A percentile compares a stretch with the other conserved stretches of the same genome.
Evolutionary conservation across 371 early-diverging fungal species (phyloP).

Genomic region (Syncephalastrum sp.): DNA sequence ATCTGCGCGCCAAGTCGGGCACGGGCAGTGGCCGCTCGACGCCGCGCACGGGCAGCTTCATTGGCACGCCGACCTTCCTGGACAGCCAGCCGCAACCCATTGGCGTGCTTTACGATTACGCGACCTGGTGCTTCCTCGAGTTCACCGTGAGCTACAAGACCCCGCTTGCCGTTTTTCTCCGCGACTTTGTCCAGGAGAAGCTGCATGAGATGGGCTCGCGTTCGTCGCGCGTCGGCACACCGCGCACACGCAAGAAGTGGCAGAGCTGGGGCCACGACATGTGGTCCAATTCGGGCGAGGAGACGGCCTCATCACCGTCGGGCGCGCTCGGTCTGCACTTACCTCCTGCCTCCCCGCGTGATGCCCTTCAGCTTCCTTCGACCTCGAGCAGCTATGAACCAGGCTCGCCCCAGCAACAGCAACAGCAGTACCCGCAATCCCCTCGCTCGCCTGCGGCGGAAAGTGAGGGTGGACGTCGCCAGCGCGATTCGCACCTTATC

Average conservation of each 20-base stretch:
- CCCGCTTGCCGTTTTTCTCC: conserved; percentile 50
- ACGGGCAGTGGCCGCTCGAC: conserved; percentile 14
- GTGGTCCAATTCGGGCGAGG: neutral
- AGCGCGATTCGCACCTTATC: neutral
- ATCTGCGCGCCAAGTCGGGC: conserved; percentile 8
- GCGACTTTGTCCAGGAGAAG: conserved; percentile 52
- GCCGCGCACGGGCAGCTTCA: conserved; percentile 16
- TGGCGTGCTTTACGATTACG: conserved; percentile 44
- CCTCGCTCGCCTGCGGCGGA: no score
- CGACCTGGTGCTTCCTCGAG: conserved; percentile 59
- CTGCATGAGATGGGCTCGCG: conserved; percentile 20
- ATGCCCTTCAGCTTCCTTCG: neutral
- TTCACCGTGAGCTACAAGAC: conserved; percentile 48
- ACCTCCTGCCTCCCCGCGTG: conserved; percentile 13
- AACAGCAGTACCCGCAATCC: neutral
- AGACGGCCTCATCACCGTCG: conserved; percentile 10
- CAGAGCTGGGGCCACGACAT: conserved; percentile 24
- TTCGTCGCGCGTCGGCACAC: neutral
- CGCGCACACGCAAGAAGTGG: conserved; percentile 14
- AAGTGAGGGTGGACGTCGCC: no score
- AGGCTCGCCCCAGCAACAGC: conserved; percentile 12
- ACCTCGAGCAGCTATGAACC: conserved; percentile 1
- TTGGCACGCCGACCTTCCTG: neutral
- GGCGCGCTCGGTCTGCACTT: conserved; percentile 33
- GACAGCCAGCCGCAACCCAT: conserved; percentile 10